These are phyloP conservation scores for Akanthomyces lecanii DNA, from an alignment of 2,329 filamentous ascomycete genomes.

Conservation along the genomic window DNA sequence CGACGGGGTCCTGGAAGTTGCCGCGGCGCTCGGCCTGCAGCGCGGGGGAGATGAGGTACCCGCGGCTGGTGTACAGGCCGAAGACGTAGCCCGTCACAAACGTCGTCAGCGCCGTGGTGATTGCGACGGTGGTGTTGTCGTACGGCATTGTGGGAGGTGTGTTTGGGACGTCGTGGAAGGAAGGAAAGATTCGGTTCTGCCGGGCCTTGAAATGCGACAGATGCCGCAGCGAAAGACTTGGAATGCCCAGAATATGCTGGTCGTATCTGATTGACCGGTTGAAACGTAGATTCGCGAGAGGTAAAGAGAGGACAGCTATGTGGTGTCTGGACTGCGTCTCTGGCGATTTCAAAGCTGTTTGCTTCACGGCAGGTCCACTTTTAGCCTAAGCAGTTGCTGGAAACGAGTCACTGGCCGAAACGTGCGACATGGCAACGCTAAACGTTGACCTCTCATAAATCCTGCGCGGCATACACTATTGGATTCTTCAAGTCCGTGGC, in stretches of 20 bases:
- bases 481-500: neutral
- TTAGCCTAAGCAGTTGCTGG: neutral
- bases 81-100: slow-evolving; percentile 77
- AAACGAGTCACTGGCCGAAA: slow-evolving; percentile 8
- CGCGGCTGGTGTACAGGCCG: slow-evolving; percentile 65
- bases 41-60: slow-evolving; percentile 54
- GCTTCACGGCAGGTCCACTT: slow-evolving; percentile 10
- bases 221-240: neutral
- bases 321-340: neutral
- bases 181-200: neutral
- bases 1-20: slow-evolving; percentile 56
- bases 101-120: slow-evolving; percentile 70
- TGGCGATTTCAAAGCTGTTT: slow-evolving; percentile 6
- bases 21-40: slow-evolving; percentile 54
- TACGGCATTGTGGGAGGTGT: slow-evolving; percentile 23
- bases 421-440: neutral
- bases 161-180: neutral
- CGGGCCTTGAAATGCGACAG: neutral
- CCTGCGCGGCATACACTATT: neutral
- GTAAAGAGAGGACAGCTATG: neutral
- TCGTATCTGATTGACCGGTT: neutral
- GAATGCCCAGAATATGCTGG: neutral
- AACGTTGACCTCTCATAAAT: neutral
- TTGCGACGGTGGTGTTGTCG: slow-evolving; percentile 55
- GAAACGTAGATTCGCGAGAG: neutral